A percentile compares a stretch with the other conserved stretches of the same genome.
These are phyloP conservation scores for Fusarium brevicatenulatum DNA, from an alignment of 2,329 filamentous ascomycete species.

Conservation along the genomic window DNA sequence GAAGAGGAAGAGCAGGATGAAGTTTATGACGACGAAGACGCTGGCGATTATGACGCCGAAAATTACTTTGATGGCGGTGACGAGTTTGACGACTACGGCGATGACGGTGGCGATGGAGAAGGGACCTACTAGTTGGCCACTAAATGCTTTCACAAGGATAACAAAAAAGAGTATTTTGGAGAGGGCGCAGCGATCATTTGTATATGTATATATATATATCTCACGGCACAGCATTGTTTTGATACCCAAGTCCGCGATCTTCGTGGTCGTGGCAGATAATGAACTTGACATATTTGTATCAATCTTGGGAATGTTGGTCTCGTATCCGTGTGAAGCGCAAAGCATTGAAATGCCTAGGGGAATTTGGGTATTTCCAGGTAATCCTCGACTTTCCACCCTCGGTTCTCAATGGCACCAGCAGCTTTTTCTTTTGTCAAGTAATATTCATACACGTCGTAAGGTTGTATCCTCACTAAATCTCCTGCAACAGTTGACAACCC, in stretches of 20 bases:
- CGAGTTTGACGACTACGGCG: slow-evolving; percentile 63
- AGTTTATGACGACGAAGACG: slow-evolving; percentile 66
- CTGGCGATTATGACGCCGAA: slow-evolving; percentile 70
- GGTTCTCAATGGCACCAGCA: not conserved
- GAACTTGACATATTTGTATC: slow-evolving; percentile 20
- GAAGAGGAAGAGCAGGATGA: slow-evolving; percentile 61
- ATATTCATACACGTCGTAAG: slow-evolving; percentile 46
- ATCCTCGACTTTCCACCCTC: not conserved
- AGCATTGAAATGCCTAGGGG: not conserved
- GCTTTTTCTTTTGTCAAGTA: slow-evolving; percentile 14
- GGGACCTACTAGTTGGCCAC: slow-evolving; percentile 49
- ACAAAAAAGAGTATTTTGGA: slow-evolving; percentile 13
- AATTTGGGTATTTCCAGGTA: not conserved
- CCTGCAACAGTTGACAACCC: slow-evolving; percentile 10
- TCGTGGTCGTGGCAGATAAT: slow-evolving; percentile 37
- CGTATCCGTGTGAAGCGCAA: not conserved
- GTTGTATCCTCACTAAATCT: slow-evolving; percentile 18
- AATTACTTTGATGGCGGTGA: slow-evolving; percentile 69
- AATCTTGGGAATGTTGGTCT: not conserved
- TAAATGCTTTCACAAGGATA: not conserved
- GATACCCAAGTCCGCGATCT: slow-evolving; percentile 42
- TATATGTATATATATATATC: slow-evolving; percentile 39
- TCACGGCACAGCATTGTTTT: slow-evolving; percentile 33
- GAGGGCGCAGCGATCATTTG: slow-evolving; percentile 28
- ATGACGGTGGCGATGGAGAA: slow-evolving; percentile 63